phyloP scores from a whole-genome alignment of 2,329 filamentous ascomycete genomes.

The Sphaerulina vaccinii region DNA sequence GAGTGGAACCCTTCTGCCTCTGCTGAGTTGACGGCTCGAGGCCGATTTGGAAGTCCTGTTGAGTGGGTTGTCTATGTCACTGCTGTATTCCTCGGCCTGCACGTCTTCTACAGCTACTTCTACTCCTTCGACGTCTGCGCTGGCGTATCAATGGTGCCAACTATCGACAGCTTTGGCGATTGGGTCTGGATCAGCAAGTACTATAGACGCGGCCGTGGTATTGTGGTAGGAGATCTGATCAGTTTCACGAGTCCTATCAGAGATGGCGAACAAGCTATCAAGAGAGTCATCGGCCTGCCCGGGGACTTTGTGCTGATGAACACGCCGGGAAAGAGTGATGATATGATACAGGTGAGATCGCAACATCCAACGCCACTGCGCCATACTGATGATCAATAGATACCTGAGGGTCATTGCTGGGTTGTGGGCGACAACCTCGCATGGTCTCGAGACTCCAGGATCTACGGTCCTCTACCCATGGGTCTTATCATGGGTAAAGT shows the following conservation, averaged over 20 bases:
- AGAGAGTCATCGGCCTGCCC: constrained; percentile 63
- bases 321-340: constrained; percentile 50
- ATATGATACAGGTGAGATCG: constrained; percentile 63
- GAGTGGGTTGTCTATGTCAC: neutral
- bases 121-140: constrained; percentile 59
- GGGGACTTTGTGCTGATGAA: constrained; percentile 70
- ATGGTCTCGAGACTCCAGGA: constrained; percentile 80
- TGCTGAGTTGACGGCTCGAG: neutral
- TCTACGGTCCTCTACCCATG: constrained; percentile 82
- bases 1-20: neutral
- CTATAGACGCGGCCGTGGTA: constrained; percentile 65
- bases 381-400: constrained; percentile 51
- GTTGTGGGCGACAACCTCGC: constrained; percentile 83
- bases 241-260: constrained; percentile 71
- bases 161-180: constrained; percentile 67
- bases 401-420: constrained; percentile 91
- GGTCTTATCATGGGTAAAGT: constrained; percentile 83
- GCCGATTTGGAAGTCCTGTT: neutral
- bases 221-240: constrained; percentile 80
- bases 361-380: neutral
- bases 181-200: constrained; percentile 66
- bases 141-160: constrained; percentile 89
- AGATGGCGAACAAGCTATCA: constrained; percentile 58
- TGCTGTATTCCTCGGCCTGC: constrained; percentile 2
- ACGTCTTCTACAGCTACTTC: constrained; percentile 49